Evolutionary conservation across 768 basidiomycete species (phyloP), one percentile per base, ranked within the genome.

Genomic region (Tylopilus sp.): DNA sequence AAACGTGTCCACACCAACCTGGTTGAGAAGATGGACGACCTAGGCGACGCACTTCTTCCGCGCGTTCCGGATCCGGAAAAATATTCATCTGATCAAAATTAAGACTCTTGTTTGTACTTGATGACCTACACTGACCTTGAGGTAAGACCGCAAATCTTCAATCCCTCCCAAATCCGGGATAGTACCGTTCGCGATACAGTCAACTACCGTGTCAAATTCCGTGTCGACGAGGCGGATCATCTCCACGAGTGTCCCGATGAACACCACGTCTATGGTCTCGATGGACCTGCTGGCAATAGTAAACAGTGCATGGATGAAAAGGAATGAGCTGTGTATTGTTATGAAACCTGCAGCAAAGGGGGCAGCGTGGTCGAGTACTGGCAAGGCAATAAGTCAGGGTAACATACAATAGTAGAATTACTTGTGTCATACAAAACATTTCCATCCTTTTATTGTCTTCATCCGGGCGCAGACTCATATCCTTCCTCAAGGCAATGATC

Each of bases 171-270:
- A 16, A 24, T 46, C n/a, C n/a, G n/a, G n/a, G n/a, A n/a, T n/a
- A n/a, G n/a, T n/a, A n/a, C n/a, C n/a, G n/a, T n/a, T n/a, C 31
- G 45, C 53, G 38, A 59, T 41, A 19, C 52, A 59, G 24, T 59
- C 45, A 6, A 59, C 26, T 13, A 59, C 8, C 42, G 48, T 30
- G 24, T 59, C 50, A 21, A 55, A 59, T 21, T 51, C 36, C n/a
- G n/a, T 25, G 14, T 59, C 58, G 19, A 59, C 13, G n/a, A 37
- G 16, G 11, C 42, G 42, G 12, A 59, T 55, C 49, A 55, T 36
- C 21, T 54, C 57, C 37, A 59, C 33, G 19, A 59, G 45, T 11
- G 58, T 60, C 24, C n/a, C 45, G 37, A 55, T 36, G 46, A 60
- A 60, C 7, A 19, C 26, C 37, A 36, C 31, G 24, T 2, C 4